Evolutionary conservation across 2,329 filamentous ascomycete genomes (phyloP), one percentile per base, ranked within the genome.

Genomic region (Fusarium sp.): DNA sequence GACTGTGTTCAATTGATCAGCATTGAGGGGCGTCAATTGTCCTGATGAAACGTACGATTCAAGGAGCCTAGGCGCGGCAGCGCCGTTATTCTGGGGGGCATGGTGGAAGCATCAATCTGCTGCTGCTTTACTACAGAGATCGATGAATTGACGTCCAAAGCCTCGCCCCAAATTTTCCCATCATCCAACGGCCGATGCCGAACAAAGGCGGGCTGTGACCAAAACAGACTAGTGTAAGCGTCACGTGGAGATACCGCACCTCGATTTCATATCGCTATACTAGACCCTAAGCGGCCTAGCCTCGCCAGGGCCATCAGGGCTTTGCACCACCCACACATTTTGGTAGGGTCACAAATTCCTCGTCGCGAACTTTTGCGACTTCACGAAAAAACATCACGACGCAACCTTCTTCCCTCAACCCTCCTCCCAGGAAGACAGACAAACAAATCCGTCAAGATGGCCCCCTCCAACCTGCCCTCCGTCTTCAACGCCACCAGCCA

Each of bases 401-500:
- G 17, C 60, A 63, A 56, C 64, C 68, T 75, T 73, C 66, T 54
- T 76, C 73, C 78, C 79, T 76, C 72, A 47, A 47, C 22, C 76
- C 25, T 11, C 25, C 30, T 32, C 30, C 47, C 25, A 17, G 25
- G 15, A 52, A 30, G 25, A 52, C 47, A 52, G 47, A 75, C 72
- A 22, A 37, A 52, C 45, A 80, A 81, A 81, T 80, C 82, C 86
- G 86, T 89, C 92, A 97, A 92, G 86, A 98, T 98, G 96, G 95
- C 95, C 85, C 94, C 96, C 86, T 90, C 92, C 83, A 97, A 98
- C 90, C 93, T 98, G 80, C 97, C 97, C 85, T 90, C 95, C 80
- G 90, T 93, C 84, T 98, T 99, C 93, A 97, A 98, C 91, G 94
- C 97, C 84, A 98, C 97, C 83, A 93, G 92, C 85, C 92, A 97